A percentile compares a stretch with the other conserved stretches of the same genome.
Conservation (phyloP, 2,329 filamentous ascomycete genomes). For the Elsinoe ampelina region DNA sequence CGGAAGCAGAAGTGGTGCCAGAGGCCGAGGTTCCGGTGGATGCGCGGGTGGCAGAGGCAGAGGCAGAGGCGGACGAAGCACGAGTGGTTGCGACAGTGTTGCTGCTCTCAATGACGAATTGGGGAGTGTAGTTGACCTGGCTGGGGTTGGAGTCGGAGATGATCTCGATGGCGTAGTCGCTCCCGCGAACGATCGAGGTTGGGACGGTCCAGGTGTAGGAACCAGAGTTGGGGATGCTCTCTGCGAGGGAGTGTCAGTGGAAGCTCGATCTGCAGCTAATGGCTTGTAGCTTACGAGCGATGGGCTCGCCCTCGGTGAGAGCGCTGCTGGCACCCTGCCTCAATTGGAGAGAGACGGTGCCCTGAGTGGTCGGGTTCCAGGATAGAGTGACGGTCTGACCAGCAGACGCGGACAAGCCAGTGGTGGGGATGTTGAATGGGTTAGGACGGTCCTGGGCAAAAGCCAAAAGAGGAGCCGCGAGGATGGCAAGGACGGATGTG, state of each 20-base stretch:
- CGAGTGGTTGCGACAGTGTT: slow-evolving; percentile 25
- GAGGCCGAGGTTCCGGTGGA: slow-evolving; percentile 15
- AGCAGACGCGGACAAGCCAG: slow-evolving; percentile 37
- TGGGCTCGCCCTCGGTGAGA: slow-evolving; percentile 30
- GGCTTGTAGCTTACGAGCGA: slow-evolving; percentile 22
- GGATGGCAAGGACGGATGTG: slow-evolving; percentile 34
- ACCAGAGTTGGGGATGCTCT: slow-evolving; percentile 40
- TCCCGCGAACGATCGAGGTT: slow-evolving; percentile 31
- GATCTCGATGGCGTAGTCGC: slow-evolving; percentile 47
- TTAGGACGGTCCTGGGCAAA: slow-evolving; percentile 30
- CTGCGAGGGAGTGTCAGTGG: slow-evolving; percentile 25
- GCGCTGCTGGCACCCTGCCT: slow-evolving; percentile 32
- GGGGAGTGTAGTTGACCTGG: slow-evolving; percentile 44
- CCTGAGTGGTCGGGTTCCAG: slow-evolving; percentile 42
- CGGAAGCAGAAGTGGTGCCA: slow-evolving; percentile 11
- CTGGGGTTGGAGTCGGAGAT: slow-evolving; percentile 36
- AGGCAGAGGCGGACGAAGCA: neutral
- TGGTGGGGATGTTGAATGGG: slow-evolving; percentile 38
- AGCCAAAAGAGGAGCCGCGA: slow-evolving; percentile 37
- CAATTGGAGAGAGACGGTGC: slow-evolving; percentile 43
- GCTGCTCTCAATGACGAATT: slow-evolving; percentile 41
- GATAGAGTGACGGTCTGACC: slow-evolving; percentile 38
- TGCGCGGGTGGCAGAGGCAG: neutral
- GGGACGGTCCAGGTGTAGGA: slow-evolving; percentile 41
- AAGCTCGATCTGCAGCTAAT: neutral